phyloP scores from a whole-genome alignment of 2,329 filamentous ascomycete species.

The Botrytis hyacinthi region DNA sequence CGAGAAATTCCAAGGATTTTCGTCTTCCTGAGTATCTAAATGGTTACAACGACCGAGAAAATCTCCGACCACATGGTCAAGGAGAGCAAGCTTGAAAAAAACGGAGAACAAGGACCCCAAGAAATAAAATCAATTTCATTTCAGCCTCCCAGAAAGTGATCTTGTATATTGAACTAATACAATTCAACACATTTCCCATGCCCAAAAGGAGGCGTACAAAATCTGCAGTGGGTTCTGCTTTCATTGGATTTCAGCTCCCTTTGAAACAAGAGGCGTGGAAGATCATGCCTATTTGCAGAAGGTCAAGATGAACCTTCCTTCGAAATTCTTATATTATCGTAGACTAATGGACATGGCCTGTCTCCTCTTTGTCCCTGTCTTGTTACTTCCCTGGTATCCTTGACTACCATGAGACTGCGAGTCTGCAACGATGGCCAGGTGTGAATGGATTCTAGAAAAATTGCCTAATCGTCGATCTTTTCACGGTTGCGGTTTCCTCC shows the following conservation, averaged over 20 bases:
- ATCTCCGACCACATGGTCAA: slow-evolving; percentile 15
- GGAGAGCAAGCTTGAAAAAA: background rate
- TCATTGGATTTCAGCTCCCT: slow-evolving; percentile 20
- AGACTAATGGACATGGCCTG: slow-evolving; percentile 10
- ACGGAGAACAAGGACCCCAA: background rate
- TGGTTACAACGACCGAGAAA: slow-evolving; percentile 17
- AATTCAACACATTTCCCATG: background rate
- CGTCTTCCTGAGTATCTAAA: background rate
- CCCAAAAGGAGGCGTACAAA: background rate
- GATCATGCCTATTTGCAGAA: slow-evolving; percentile 19
- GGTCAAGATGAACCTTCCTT: slow-evolving; percentile 19
- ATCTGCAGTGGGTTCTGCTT: slow-evolving; percentile 6
- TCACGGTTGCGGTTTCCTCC: slow-evolving; percentile 13
- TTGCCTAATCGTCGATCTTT: slow-evolving; percentile 19
- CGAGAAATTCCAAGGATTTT: background rate
- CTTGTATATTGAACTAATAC: background rate
- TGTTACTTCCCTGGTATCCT: slow-evolving; percentile 4
- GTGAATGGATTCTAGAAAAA: slow-evolving; percentile 12
- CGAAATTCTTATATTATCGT: background rate
- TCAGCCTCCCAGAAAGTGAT: slow-evolving; percentile 15
- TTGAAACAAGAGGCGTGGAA: slow-evolving; percentile 16
- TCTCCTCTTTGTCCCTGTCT: slow-evolving; percentile 5
- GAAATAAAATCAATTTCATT: background rate
- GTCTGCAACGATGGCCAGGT: slow-evolving; percentile 2
- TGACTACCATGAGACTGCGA: slow-evolving; percentile 18